A percentile compares a stretch with the other conserved stretches of the same genome.
Conservation (phyloP, 805 yeast species). For the Schwanniomyces polymorphus region DNA sequence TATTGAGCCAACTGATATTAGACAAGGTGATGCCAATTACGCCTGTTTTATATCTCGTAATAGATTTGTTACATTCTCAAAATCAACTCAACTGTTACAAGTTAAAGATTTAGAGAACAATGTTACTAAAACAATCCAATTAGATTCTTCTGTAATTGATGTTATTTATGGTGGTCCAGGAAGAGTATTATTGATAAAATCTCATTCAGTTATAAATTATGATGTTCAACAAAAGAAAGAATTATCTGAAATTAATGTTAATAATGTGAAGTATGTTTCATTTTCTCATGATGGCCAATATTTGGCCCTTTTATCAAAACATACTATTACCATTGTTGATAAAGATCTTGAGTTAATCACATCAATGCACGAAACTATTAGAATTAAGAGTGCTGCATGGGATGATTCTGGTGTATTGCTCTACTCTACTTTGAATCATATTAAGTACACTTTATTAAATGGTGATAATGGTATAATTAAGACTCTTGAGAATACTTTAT, state of each 20-base stretch:
- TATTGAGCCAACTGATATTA: slow-evolving; percentile 81
- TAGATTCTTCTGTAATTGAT: slow-evolving; percentile 68
- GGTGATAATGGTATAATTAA: slow-evolving; percentile 96
- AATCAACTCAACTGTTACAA: slow-evolving; percentile 63
- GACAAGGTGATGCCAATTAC: slow-evolving; percentile 77
- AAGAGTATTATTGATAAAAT: slow-evolving; percentile 70
- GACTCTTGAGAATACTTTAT: slow-evolving; percentile 86
- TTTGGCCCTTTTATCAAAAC: slow-evolving; percentile 87
- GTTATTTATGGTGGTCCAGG: slow-evolving; percentile 83
- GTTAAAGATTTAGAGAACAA: slow-evolving; percentile 82
- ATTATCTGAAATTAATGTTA: slow-evolving; percentile 64
- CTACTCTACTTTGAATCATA: slow-evolving; percentile 93
- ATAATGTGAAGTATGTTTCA: slow-evolving; percentile 80
- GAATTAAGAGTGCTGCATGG: slow-evolving; percentile 97
- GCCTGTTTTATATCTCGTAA: slow-evolving; percentile 94
- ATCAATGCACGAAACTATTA: slow-evolving; percentile 91
- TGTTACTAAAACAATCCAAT: slow-evolving; percentile 75
- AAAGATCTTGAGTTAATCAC: slow-evolving; percentile 75
- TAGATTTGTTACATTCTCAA: slow-evolving; percentile 81
- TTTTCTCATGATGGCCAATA: slow-evolving; percentile 90
- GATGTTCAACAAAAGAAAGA: slow-evolving; percentile 93
- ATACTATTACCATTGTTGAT: slow-evolving; percentile 85
- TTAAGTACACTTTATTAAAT: slow-evolving; percentile 87
- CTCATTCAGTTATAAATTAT: slow-evolving; percentile 70
- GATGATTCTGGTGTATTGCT: slow-evolving; percentile 90